Evolutionary conservation across 306 rosid species (phyloP).

Genomic region (Glycyrrhiza uralensis): DNA sequence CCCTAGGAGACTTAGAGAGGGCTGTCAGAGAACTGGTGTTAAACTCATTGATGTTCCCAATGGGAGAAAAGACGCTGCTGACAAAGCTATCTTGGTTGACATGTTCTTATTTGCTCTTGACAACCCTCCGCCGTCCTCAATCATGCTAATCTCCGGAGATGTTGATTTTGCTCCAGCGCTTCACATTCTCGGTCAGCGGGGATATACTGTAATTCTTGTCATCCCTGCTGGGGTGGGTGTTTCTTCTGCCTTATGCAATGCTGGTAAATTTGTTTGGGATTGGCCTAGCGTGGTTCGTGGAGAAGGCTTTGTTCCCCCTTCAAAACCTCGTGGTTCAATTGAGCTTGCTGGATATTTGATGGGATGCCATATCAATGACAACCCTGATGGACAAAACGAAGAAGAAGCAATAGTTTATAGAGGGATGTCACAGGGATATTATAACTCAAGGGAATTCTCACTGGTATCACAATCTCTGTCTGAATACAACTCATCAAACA

Average conservation of each 20-base stretch:
- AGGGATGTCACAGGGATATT: slow-evolving; percentile 68
- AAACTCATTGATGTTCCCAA: slow-evolving; percentile 92
- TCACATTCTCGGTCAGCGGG: slow-evolving; percentile 96
- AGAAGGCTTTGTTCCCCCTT: slow-evolving; percentile 76
- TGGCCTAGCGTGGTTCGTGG: slow-evolving; percentile 96
- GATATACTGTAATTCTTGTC: slow-evolving; percentile 85
- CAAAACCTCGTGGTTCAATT: slow-evolving; percentile 52
- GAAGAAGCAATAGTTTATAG: slow-evolving; percentile 80
- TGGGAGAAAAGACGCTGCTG: slow-evolving; percentile 98
- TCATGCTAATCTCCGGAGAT: slow-evolving; percentile 93
- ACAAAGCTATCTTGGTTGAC: slow-evolving; percentile 95
- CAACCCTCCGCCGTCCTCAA: slow-evolving; percentile 94
- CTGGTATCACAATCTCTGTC: slow-evolving; percentile 62
- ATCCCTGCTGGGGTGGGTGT: slow-evolving; percentile 88
- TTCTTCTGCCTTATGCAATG: slow-evolving; percentile 92
- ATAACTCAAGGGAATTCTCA: slow-evolving; percentile 62
- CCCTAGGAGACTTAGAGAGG: slow-evolving; percentile 88
- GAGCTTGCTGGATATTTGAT: slow-evolving; percentile 62
- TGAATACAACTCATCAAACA: slow-evolving; percentile 49
- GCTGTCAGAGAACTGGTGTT: slow-evolving; percentile 98
- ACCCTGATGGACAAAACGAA: slow-evolving; percentile 54
- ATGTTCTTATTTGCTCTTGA: slow-evolving; percentile 99
- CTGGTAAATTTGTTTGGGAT: slow-evolving; percentile 98
- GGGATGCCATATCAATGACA: slow-evolving; percentile 68
- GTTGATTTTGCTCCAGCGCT: slow-evolving; percentile 96